Base-by-base conservation (phyloP, 2,329 filamentous ascomycete species). In the Colletotrichum phormii region DNA sequence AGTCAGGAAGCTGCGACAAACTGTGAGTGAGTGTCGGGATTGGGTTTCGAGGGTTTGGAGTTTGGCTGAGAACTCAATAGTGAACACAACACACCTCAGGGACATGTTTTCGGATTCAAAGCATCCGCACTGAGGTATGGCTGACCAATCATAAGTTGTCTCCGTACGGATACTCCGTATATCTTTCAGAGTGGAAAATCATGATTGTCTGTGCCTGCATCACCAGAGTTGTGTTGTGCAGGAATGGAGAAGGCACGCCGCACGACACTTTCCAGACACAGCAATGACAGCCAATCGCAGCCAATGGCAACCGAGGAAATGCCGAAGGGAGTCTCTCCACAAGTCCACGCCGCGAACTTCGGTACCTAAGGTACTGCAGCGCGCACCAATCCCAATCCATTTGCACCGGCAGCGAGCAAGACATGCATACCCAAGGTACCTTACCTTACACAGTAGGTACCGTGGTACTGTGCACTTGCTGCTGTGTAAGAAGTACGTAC, bases 211-310 rank as follows among this genome's bases (percentile, higher is more conserved):
- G 62, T 42, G 64, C 55, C 60, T 72, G 70, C 60, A 64, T 49
- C 58, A 33, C 51, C 54, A 35, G 26, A 70, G 66, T 51, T 64
- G 70, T 72, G 70, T 72, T 70, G 70, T 72, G 70, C 70, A 72
- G 70, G 51, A 70, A 61, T 57, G 60, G 60, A 61, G 67, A 42
- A 54, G 31, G n/a, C 12, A 62, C 35, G 15, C 13, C 35, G 51
- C 59, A 37, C 54, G 62, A 29, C 31, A 37, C n/a, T 42, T 35
- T 24, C 59, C 65, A 63, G 54, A 37, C n/a, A 57, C 22, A 60
- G 24, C 22, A 33, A 15, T 15, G 13, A 11, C 8, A 33, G 53
- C 65, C 65, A 72, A 69, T 72, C 18, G 15, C 42, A 33, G 59
- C 69, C 65, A 72, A 72, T 72, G 31, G n/a, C 11, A 59, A 24